Conservation (phyloP, 2,329 filamentous ascomycete species). For the Pleoardoris graminearum region DNA sequence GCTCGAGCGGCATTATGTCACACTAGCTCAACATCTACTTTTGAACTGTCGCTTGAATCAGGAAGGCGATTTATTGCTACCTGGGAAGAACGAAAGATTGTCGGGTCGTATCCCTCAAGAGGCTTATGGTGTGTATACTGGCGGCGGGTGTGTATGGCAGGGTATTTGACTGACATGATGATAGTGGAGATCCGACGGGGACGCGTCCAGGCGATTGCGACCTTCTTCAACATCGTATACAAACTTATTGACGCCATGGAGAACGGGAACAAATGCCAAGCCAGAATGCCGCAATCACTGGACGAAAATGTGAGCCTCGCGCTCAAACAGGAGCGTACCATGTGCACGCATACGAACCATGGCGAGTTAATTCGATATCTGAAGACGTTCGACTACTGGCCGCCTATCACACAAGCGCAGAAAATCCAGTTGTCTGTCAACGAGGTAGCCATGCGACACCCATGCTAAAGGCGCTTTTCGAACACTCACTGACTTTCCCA, state of each 20-base stretch:
- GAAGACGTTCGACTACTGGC: conserved; percentile 12
- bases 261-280: conserved; percentile 9
- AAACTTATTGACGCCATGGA: conserved; percentile 8
- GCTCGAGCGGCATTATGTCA: conserved; percentile 19
- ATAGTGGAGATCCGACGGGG: conserved; percentile 1
- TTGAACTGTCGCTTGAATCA: conserved; percentile 9
- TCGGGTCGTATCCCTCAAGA: conserved; percentile 8
- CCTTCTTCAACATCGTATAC: conserved; percentile 13
- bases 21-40: conserved; percentile 17
- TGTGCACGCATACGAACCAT: conserved; percentile 18
- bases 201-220: conserved; percentile 8
- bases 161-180: neutral
- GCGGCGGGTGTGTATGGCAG: neutral
- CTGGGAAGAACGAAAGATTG: conserved; percentile 2
- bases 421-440: neutral
- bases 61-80: conserved; percentile 4
- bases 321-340: conserved; percentile 3
- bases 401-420: neutral
- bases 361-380: conserved; percentile 14
- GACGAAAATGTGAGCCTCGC: neutral
- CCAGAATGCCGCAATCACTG: neutral
- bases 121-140: conserved; percentile 9
- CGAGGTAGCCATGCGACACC: neutral
- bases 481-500: neutral
- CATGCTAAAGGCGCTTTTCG: neutral